Evolutionary conservation across 495 filamentous ascomycete genomes (phyloP), one percentile per base, ranked within the genome.

Genomic region (Bombardia bombarda): DNA sequence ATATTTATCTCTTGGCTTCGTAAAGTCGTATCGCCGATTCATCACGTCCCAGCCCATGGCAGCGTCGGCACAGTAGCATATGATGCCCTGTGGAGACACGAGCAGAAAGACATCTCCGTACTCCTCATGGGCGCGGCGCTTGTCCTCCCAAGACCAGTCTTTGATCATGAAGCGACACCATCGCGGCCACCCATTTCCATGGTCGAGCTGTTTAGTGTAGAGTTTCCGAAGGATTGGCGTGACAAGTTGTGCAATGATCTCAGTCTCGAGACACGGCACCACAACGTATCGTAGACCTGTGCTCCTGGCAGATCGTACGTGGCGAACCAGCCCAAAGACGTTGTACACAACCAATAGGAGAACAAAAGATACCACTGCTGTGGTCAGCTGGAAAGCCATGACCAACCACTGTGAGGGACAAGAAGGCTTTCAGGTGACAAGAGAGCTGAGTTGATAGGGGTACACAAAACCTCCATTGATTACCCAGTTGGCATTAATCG

Each of bases 141-240:
- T 57, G 31, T 57, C 53, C 28, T 57, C 53, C 16, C 39, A 57
- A 14, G 39, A 32, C 53, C 53, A 57, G 23, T 54, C 47, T 32
- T 51, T 54, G 3, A 57, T 51, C 43, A 54, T 51, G 30, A 57
- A 57, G 7, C 47, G 51, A 2, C 33, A 39, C 53, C 53, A 57
- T 36, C 43, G 39, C 12, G 53, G 53, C 53, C 53, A 57, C 2
- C 53, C 51, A 8, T 46, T 12, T 7, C 45, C 35, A 32, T 46
- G 8, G 10, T 23, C 18, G 14, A 38, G 18, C 7, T 25, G 36
- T 7, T 38, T 21, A 19, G 10, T 18, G 22, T 38, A 38, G 18
- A 38, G 10, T 13, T 24, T 13, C 14, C 36, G 17, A 3, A 38
- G 22, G 16, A 38, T 38, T 5, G 36, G 36, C 16, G 36, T 25